Evolutionary conservation across 1,284 basidiomycete genomes (phyloP).

Genomic region (Afroboletus lepidellus): DNA sequence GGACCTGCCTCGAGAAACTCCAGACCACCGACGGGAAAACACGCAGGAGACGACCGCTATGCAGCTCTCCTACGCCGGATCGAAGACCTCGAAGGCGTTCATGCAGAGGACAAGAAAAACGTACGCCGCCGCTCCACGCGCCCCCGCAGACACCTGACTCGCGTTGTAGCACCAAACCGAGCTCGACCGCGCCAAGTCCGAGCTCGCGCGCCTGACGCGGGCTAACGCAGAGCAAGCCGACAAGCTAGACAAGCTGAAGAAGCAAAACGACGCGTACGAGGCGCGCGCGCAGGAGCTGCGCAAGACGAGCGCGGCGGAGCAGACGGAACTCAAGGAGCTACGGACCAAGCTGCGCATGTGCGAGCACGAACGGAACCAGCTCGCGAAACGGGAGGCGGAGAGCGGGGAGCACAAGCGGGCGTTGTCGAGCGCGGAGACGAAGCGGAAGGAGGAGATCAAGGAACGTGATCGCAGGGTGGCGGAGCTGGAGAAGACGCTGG

Average conservation of each 20-base stretch:
- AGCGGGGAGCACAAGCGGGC: slow-evolving; percentile 51
- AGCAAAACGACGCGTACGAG: slow-evolving; percentile 56
- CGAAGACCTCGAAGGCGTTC: slow-evolving; percentile 63
- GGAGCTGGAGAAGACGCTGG: slow-evolving; percentile 55
- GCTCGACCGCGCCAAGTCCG: slow-evolving; percentile 56
- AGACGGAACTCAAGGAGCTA: slow-evolving; percentile 62
- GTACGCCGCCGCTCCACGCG: slow-evolving; percentile 39
- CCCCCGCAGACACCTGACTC: not conserved
- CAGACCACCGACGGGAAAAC: slow-evolving; percentile 11
- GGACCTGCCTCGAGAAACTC: slow-evolving; percentile 14
- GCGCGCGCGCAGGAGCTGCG: slow-evolving; percentile 57
- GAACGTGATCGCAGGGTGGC: slow-evolving; percentile 53
- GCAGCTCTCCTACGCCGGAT: slow-evolving; percentile 59
- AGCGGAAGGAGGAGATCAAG: slow-evolving; percentile 50
- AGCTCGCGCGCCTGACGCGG: slow-evolving; percentile 51
- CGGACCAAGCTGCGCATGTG: slow-evolving; percentile 55
- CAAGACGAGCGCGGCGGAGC: slow-evolving; percentile 46
- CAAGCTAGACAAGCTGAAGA: slow-evolving; percentile 59
- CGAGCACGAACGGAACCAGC: slow-evolving; percentile 57
- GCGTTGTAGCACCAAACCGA: slow-evolving; percentile 53
- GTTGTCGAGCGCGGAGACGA: slow-evolving; percentile 47
- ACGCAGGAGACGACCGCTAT: slow-evolving; percentile 44
- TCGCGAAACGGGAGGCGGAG: slow-evolving; percentile 52
- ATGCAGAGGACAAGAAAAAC: slow-evolving; percentile 62
- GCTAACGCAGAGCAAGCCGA: slow-evolving; percentile 51